A percentile compares a stretch with the other conserved stretches of the same genome.
These are phyloP conservation scores for Myxozyma mucilagina DNA, from an alignment of 805 yeast genomes.

Conservation along the genomic window DNA sequence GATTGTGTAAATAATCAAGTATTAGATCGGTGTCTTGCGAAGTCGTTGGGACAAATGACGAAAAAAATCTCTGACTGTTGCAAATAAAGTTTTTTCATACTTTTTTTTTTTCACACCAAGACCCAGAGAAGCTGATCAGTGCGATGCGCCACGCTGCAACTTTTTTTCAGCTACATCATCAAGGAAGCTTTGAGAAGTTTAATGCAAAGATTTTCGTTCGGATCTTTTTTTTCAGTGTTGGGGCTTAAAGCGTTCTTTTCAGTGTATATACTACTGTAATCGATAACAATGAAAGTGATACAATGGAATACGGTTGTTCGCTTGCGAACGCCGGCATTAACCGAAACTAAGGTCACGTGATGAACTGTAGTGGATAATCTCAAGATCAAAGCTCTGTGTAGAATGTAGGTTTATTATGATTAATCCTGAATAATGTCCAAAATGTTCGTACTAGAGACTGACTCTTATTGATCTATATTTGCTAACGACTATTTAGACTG, in stretches of 20 bases:
- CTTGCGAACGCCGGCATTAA: too few species aligned
- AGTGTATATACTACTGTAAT: too few species aligned
- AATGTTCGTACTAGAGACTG: neutral
- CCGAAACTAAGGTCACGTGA: neutral
- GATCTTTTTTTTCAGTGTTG: too few species aligned
- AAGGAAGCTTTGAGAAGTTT: too few species aligned
- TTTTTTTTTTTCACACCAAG: neutral
- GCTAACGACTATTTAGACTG: slow-evolving; percentile 4
- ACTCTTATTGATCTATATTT: too few species aligned
- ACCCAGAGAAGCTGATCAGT: neutral
- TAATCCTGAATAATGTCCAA: neutral
- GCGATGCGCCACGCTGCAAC: neutral
- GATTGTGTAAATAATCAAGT: neutral
- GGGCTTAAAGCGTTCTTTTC: too few species aligned
- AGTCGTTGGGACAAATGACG: slow-evolving; percentile 6
- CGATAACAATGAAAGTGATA: too few species aligned
- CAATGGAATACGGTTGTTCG: too few species aligned
- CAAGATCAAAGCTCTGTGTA: neutral
- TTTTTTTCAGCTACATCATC: neutral
- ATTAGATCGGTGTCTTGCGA: neutral
- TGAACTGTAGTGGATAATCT: neutral
- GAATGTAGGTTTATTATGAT: too few species aligned
- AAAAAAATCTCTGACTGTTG: neutral
- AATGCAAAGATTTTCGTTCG: too few species aligned
- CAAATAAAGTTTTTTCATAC: neutral